phyloP scores from a whole-genome alignment of 78 protist species.

The slime mould (Dictyostelium discoideum) region dicty_2.7 NC_007089.4:3611501-3612000 shows the following conservation, averaged over 20 bases:
- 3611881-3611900: not conserved
- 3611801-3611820: not conserved
- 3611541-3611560: too few relatives aligned
- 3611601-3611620: not conserved
- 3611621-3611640: not conserved
- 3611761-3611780: not conserved
- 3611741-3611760: not conserved
- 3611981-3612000: not conserved
- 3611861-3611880: not conserved
- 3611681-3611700: not conserved
- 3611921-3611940: not conserved
- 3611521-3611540: too few relatives aligned
- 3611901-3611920: not conserved
- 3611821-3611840: not conserved
- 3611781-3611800: not conserved
- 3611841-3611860: not conserved
- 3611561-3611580: not conserved
- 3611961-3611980: not conserved
- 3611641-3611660: not conserved
- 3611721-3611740: not conserved
- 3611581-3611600: not conserved
- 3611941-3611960: not conserved
- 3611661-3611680: not conserved
- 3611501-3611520: not conserved
- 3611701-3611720: not conserved